phyloP scores from a whole-genome alignment of 352 stramenopile species.

The Globisporangium cederbergense region DNA sequence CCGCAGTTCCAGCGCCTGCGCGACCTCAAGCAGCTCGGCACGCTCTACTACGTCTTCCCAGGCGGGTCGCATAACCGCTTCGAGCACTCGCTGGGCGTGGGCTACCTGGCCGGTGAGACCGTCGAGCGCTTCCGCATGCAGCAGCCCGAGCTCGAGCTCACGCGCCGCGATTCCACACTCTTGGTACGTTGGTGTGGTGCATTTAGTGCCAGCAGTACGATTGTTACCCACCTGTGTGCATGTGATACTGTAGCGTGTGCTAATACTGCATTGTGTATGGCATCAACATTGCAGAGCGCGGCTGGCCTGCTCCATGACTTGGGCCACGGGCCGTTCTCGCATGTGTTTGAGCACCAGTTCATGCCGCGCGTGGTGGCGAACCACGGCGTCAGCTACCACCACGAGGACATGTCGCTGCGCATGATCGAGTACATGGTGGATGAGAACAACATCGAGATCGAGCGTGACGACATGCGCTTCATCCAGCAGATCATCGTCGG shows the following conservation, averaged over 20 bases:
- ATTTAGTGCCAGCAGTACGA: neutral
- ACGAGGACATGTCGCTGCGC: constrained; percentile 80
- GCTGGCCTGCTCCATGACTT: constrained; percentile 84
- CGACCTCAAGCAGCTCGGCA: constrained; percentile 93
- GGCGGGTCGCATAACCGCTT: constrained; percentile 93
- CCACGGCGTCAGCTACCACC: constrained; percentile 42
- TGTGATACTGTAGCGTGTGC: neutral
- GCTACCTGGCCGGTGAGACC: constrained; percentile 89
- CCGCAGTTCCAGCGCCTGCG: constrained; percentile 94
- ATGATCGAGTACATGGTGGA: constrained; percentile 83
- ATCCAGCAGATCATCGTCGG: constrained; percentile 80
- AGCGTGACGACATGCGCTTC: constrained; percentile 64
- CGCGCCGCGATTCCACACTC: constrained; percentile 72
- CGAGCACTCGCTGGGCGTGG: constrained; percentile 94
- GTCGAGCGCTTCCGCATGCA: constrained; percentile 76
- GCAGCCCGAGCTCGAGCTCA: constrained; percentile 90
- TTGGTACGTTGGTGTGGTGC: constrained; percentile 29
- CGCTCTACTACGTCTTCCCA: constrained; percentile 84
- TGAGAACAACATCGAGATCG: constrained; percentile 77
- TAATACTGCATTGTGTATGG: neutral
- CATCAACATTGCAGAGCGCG: constrained; percentile 38
- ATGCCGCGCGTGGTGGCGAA: constrained; percentile 55
- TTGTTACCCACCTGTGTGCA: neutral
- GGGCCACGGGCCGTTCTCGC: constrained; percentile 94
- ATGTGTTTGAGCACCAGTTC: constrained; percentile 94